Conservation (phyloP, 495 filamentous ascomycete species). For the Talaromyces adpressus region DNA sequence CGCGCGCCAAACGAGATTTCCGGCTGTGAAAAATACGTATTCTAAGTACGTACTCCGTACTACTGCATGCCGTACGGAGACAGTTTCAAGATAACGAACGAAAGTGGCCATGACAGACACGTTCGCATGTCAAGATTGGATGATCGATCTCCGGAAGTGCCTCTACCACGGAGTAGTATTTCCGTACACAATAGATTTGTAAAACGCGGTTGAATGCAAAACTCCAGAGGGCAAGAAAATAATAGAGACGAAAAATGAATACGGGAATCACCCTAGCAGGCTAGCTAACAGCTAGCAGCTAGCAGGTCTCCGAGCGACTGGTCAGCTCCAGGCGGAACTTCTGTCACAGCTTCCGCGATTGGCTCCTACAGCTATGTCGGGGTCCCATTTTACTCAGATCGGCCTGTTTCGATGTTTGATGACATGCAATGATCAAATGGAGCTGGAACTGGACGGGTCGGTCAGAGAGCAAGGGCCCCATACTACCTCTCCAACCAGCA, state of each 20-base stretch:
- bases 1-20: conserved; percentile 1
- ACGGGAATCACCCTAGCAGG: not conserved
- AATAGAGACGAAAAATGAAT: not conserved
- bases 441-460: not conserved
- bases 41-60: not conserved
- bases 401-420: conserved; percentile 5
- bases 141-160: not conserved
- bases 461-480: conserved; percentile 5
- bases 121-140: not conserved
- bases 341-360: conserved; percentile 8
- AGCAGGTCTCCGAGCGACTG: conserved; percentile 9
- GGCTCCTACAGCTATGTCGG: not conserved
- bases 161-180: conserved; percentile 1
- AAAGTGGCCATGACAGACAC: not conserved
- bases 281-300: not conserved
- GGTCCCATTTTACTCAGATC: not conserved
- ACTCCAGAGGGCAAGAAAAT: not conserved
- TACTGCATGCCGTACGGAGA: not conserved
- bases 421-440: conserved; percentile 2
- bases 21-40: not conserved
- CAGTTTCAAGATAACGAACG: not conserved
- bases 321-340: conserved; percentile 7
- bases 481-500: conserved; percentile 4
- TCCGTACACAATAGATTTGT: not conserved
- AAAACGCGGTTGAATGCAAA: not conserved